Conservation (phyloP, 169 alveolate species). For the Amoebophrya sp. region DNA sequence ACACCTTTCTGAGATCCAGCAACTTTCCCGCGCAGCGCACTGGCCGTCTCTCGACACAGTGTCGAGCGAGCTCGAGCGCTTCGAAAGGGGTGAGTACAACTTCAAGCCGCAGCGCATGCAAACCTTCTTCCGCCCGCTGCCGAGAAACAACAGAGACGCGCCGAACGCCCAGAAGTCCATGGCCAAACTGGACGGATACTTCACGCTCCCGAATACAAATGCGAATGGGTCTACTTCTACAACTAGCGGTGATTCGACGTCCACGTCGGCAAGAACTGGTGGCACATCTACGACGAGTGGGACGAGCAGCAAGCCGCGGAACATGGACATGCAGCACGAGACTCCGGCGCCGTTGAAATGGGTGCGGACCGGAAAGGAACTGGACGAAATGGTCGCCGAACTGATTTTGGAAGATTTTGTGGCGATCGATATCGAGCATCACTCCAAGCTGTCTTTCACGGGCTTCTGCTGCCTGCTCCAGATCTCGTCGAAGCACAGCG, state of each 20-base stretch:
- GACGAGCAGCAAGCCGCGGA: too few relatives aligned
- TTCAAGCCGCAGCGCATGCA: not conserved
- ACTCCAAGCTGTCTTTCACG: conserved; percentile 51
- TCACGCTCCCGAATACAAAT: not conserved
- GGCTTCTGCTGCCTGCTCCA: conserved; percentile 73
- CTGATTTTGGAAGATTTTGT: conserved; percentile 16
- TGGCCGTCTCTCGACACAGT: not conserved
- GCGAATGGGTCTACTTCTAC: too few relatives aligned
- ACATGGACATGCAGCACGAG: too few relatives aligned
- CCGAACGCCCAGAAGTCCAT: not conserved
- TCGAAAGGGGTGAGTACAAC: not conserved
- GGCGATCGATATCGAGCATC: conserved; percentile 79
- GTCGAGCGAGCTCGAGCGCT: not conserved
- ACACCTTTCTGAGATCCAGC: not conserved
- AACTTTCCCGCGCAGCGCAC: not conserved
- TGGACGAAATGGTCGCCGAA: conserved; percentile 7
- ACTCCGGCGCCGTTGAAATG: not conserved
- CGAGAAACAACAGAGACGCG: not conserved
- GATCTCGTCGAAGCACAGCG: conserved; percentile 7
- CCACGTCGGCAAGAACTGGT: too few relatives aligned
- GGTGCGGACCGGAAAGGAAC: not conserved
- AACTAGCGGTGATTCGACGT: too few relatives aligned
- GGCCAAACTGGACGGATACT: not conserved
- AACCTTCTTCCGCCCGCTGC: not conserved
- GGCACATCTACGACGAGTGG: too few relatives aligned